These are phyloP conservation scores for Pseudodiploospora longispora DNA, from an alignment of 2,329 filamentous ascomycete species.

Conservation along the genomic window DNA sequence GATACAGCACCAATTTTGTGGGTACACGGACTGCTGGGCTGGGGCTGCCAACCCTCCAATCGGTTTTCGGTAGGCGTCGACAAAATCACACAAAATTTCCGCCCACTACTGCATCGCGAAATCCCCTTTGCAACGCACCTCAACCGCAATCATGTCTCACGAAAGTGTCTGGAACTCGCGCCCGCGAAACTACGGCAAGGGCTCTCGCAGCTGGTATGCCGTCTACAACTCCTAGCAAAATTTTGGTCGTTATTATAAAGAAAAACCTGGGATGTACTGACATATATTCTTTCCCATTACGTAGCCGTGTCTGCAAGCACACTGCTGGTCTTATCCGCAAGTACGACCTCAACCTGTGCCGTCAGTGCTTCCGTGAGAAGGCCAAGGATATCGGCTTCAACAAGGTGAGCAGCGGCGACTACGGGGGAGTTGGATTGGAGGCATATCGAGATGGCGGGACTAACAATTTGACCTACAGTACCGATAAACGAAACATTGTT, in stretches of 20 bases:
- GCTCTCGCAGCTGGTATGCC: slow-evolving; percentile 82
- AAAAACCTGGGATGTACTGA: slow-evolving; percentile 18
- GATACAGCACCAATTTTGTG: slow-evolving; percentile 8
- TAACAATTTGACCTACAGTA: slow-evolving; percentile 18
- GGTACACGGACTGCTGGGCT: slow-evolving; percentile 13
- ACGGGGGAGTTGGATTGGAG: background rate
- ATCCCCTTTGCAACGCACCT: slow-evolving; percentile 19
- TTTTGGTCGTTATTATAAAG: background rate
- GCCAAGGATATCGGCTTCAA: slow-evolving; percentile 64
- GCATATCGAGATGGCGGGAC: background rate
- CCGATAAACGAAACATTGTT: slow-evolving; percentile 25
- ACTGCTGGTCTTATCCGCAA: slow-evolving; percentile 99
- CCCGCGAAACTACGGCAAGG: slow-evolving; percentile 95
- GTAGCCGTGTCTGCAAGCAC: slow-evolving; percentile 72
- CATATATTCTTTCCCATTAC: slow-evolving; percentile 13
- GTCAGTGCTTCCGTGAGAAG: slow-evolving; percentile 73
- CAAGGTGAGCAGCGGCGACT: slow-evolving; percentile 44
- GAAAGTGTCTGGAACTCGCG: slow-evolving; percentile 99
- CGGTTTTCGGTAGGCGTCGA: slow-evolving; percentile 20
- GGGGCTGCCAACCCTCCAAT: slow-evolving; percentile 32
- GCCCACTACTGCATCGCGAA: slow-evolving; percentile 25
- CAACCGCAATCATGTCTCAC: slow-evolving; percentile 54
- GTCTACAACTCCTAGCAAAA: background rate
- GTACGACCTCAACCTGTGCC: slow-evolving; percentile 89
- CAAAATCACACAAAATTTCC: slow-evolving; percentile 34